Evolutionary conservation across 257 asterid genomes (phyloP), one percentile per base, ranked within the genome.

Genomic region (Jaltomata sinuosa): DNA sequence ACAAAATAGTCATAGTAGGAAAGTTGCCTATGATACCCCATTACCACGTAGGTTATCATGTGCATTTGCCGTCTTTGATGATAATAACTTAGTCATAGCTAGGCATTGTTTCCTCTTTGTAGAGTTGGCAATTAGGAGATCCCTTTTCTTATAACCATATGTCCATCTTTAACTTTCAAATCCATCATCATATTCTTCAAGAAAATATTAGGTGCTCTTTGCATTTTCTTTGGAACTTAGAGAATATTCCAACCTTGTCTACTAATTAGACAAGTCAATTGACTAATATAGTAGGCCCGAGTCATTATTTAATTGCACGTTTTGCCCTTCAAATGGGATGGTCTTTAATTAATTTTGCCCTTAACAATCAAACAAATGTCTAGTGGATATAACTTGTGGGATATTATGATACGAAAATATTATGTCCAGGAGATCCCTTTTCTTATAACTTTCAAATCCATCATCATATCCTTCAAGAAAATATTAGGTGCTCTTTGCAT

Each of bases 51-150:
- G 74, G 42, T 61, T 19, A 59, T 40, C 84, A 81, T 81, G 84
- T 81, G 84, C 84, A 61, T 81, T 81, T 81, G 77, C 81, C 59
- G 59, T 59, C 76, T 81, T 54, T 61, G 31, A 27, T 76, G 61
- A 76, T 76, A 47, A 76, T 76, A 47, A 27, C 16, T 34, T 7
- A 32, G 22, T 65, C 38, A 72, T 40, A 72, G 62, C 49, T 52
- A 18, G 19, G 25, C n/a, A 45, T 45, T 45, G 59, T 45, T 8
- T 15, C 40, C 36, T 61, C 38, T 61, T 27, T 61, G 18, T 3
- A 74, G 40, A 47, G 38, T 45, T 45, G 59, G 40, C 80, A 45
- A 45, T 74, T 49, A 74, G 80, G 80, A 25, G 15, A 76, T 22
- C 2, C 81, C 38, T 47, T 74, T 74, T 74, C 81, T 15, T 14